A percentile compares a stretch with the other conserved stretches of the same genome.
Evolutionary conservation across 768 basidiomycete species (phyloP).

Genomic region (Leccinellum albellum): DNA sequence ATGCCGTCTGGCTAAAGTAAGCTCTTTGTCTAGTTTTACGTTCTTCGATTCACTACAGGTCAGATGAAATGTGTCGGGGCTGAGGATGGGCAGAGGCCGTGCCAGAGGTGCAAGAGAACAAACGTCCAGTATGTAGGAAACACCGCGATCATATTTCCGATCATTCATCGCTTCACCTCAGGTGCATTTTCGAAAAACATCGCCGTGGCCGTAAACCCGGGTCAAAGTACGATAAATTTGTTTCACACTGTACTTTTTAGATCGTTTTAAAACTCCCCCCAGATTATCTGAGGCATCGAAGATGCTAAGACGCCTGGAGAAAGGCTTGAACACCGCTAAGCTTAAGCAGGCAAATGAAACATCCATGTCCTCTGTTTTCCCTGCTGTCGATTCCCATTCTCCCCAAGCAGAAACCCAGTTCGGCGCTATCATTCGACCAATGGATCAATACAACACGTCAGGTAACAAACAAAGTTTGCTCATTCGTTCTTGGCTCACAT

Average conservation of each 20-base stretch:
- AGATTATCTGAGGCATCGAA: slow-evolving; percentile 88
- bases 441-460: slow-evolving; percentile 29
- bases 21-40: slow-evolving; percentile 12
- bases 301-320: slow-evolving; percentile 83
- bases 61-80: slow-evolving; percentile 93
- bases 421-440: slow-evolving; percentile 27
- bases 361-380: slow-evolving; percentile 31
- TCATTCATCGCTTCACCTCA: slow-evolving; percentile 27
- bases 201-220: slow-evolving; percentile 85
- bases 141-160: not conserved
- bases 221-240: slow-evolving; percentile 60
- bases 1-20: slow-evolving; percentile 79
- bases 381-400: slow-evolving; percentile 30
- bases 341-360: slow-evolving; percentile 52
- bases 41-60: slow-evolving; percentile 13
- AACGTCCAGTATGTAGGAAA: slow-evolving; percentile 59
- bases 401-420: slow-evolving; percentile 27
- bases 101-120: slow-evolving; percentile 81
- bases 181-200: slow-evolving; percentile 87
- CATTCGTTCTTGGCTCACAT: slow-evolving; percentile 3
- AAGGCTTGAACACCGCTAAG: slow-evolving; percentile 74
- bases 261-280: slow-evolving; percentile 9
- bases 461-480: slow-evolving; percentile 14
- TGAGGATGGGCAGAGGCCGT: slow-evolving; percentile 76
- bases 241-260: not conserved